Base-by-base conservation (phyloP, 805 yeast species). In the Nematodospora valgi region DNA sequence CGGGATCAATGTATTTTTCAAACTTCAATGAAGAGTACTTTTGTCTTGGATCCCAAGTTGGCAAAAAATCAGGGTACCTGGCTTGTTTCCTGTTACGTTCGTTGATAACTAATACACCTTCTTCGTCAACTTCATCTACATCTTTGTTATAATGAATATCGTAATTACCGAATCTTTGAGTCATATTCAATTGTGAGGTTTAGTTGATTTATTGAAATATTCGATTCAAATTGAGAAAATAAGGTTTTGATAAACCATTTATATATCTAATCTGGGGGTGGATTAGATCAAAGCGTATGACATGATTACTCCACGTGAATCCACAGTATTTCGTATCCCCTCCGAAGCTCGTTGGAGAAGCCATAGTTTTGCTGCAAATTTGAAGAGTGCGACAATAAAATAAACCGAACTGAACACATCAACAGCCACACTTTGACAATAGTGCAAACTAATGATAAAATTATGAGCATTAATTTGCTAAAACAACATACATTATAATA, bases 11-110 rank as follows among this genome's bases (percentile, higher is more conserved):
- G 49, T 64, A 72, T 49, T 74, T 76, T 59, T 76, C 78, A 37
- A 74, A 74, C 45, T 70, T 68, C 45, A 73, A 64, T 11, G 80
- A 73, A 11, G 65, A 69, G 48, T 57, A 69, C 46, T 72, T 72
- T 48, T 76, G 71, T 14, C 52, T 61, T n/a, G 80, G 80, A 50
- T 80, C 76, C 83, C 83, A 80, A 2, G 83, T 72, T 11, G 87
- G 87, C 30, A 80, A 65, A 61, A 74, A 81, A 8, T 74, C 79
- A 2, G 82, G 81, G 54, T 62, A 70, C 14, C 54, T 30, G 10
- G 64, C 46, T 13, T 46, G 43, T 5, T 47, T 54, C 38, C 66
- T 56, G 41, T 63, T 61, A 27, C 58, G 64, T 30, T 57, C 56
- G 44, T 67, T 68, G 31, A 74, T 59, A 12, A 74, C 72, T 39